A percentile compares a stretch with the other conserved stretches of the same genome.
Conservation (phyloP, 2,329 filamentous ascomycete species). For the Fusarium albidum region DNA sequence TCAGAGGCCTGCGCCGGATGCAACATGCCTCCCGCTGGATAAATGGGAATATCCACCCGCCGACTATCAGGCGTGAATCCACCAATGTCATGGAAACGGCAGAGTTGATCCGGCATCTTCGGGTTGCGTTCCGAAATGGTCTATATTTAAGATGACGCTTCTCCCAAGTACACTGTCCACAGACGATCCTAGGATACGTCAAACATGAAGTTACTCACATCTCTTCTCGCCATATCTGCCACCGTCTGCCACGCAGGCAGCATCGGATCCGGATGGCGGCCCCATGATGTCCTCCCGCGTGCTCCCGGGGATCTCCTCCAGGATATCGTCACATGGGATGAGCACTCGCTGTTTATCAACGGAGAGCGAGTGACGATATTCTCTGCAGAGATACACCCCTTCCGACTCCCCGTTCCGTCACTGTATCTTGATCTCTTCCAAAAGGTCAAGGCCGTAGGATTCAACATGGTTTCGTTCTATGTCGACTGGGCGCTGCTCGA, state of each 20-base stretch:
- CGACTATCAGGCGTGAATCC: too few species aligned
- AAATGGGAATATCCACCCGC: too few species aligned
- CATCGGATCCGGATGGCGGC: conserved; percentile 24
- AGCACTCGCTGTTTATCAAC: conserved; percentile 73
- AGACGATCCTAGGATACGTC: too few species aligned
- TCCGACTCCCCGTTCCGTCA: conserved; percentile 55
- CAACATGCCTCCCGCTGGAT: too few species aligned
- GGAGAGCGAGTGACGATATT: conserved; percentile 77
- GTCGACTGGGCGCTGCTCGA: conserved; percentile 81
- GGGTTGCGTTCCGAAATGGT: conserved; percentile 15
- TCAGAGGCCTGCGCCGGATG: too few species aligned
- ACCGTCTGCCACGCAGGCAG: conserved; percentile 20
- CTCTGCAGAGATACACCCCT: conserved; percentile 79
- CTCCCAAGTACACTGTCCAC: too few species aligned
- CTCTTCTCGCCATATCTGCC: conserved; percentile 8
- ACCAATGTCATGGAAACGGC: background rate
- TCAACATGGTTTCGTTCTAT: conserved; percentile 83
- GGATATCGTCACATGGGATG: conserved; percentile 71
- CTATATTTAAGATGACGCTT: too few species aligned
- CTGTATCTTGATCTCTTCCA: conserved; percentile 77
- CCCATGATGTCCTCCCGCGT: conserved; percentile 35
- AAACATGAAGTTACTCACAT: conserved; percentile 24
- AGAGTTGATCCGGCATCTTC: conserved; percentile 15
- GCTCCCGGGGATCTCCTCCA: conserved; percentile 41
- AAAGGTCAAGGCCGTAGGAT: conserved; percentile 83